These are phyloP conservation scores for Wickerhamomyces sydowiorum DNA, from an alignment of 805 yeast genomes.

Conservation along the genomic window DNA sequence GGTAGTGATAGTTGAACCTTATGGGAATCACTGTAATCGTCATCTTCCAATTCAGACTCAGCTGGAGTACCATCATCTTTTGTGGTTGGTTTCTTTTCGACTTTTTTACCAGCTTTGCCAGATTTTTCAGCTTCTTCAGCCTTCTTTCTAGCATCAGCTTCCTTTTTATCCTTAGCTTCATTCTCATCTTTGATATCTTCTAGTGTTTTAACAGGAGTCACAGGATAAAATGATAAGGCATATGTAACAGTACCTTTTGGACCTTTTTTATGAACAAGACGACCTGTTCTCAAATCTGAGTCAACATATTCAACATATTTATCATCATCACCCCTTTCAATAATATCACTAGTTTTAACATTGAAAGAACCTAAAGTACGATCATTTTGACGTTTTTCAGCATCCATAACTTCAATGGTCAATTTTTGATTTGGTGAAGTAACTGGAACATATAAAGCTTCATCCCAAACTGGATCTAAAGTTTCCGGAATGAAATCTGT, in stretches of 20 bases:
- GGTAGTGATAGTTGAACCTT: constrained; percentile 51
- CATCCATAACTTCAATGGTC: constrained; percentile 89
- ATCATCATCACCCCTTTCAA: constrained; percentile 58
- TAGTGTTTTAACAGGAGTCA: constrained; percentile 70
- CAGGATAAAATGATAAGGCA: constrained; percentile 77
- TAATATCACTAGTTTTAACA: constrained; percentile 58
- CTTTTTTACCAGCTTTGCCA: constrained; percentile 5
- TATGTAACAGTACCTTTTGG: constrained; percentile 78
- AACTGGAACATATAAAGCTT: constrained; percentile 74
- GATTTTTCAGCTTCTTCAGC: constrained; percentile 22
- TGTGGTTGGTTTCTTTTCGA: constrained; percentile 27
- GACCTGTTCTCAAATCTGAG: constrained; percentile 50
- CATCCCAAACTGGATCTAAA: constrained; percentile 80
- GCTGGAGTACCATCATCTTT: constrained; percentile 23
- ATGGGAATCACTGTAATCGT: constrained; percentile 26
- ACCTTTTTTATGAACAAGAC: constrained; percentile 69
- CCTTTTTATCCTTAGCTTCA: constrained; percentile 32
- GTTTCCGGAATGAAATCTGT: constrained; percentile 65
- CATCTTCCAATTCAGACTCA: constrained; percentile 33
- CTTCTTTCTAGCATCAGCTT: constrained; percentile 29
- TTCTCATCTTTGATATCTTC: constrained; percentile 61
- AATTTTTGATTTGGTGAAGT: constrained; percentile 78
- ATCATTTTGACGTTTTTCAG: constrained; percentile 71
- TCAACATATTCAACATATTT: constrained; percentile 53
- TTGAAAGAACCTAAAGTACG: constrained; percentile 83